Evolutionary conservation across 1,284 basidiomycete genomes (phyloP).

Genomic region (Singerocomus inundabilis): DNA sequence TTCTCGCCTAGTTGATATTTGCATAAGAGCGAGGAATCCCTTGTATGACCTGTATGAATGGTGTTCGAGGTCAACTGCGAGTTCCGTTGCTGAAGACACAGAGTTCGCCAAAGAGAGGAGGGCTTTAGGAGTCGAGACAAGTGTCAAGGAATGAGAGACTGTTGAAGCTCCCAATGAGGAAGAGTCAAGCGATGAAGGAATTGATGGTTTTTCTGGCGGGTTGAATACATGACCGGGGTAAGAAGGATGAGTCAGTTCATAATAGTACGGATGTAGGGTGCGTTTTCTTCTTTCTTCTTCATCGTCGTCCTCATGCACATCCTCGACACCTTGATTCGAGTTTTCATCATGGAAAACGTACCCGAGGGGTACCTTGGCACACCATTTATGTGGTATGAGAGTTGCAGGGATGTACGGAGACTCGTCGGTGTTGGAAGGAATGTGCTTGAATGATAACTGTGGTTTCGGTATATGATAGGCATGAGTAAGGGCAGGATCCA

Average conservation of each 20-base stretch:
- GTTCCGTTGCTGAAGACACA: constrained; percentile 67
- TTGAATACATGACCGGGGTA: constrained; percentile 73
- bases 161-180: not conserved
- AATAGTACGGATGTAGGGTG: constrained; percentile 73
- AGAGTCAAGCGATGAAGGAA: constrained; percentile 51
- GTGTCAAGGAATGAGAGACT: constrained; percentile 55
- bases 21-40: constrained; percentile 94
- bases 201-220: constrained; percentile 42
- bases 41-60: constrained; percentile 83
- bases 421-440: constrained; percentile 54
- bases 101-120: constrained; percentile 67
- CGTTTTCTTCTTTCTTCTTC: constrained; percentile 26
- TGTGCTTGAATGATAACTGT: constrained; percentile 66
- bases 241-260: constrained; percentile 72
- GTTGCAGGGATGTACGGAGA: constrained; percentile 56
- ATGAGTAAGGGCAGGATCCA: constrained; percentile 65
- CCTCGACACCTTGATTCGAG: constrained; percentile 29
- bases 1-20: constrained; percentile 80
- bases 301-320: constrained; percentile 14
- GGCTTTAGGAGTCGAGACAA: constrained; percentile 60
- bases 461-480: constrained; percentile 75
- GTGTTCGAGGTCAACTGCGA: constrained; percentile 94
- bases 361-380: constrained; percentile 77
- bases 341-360: constrained; percentile 45
- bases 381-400: constrained; percentile 66